phyloP scores from a whole-genome alignment of 108 stramenopile species.

The Cyclotella baltica region DNA sequence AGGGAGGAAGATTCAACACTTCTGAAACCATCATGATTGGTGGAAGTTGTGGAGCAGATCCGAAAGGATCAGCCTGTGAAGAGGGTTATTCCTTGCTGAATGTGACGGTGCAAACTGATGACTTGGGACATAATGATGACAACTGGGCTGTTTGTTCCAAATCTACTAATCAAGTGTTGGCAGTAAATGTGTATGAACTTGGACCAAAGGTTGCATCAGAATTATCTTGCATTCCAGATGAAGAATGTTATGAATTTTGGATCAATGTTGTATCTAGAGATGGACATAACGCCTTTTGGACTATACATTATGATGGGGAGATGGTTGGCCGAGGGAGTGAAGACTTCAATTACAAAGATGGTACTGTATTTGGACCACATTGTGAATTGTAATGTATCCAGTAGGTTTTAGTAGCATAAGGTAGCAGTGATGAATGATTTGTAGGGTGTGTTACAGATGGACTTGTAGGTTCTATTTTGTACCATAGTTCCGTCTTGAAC shows the following conservation, averaged over 20 bases:
- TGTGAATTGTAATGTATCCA: too few relatives aligned
- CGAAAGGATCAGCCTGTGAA: background rate
- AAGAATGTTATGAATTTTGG: background rate
- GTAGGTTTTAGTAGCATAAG: too few relatives aligned
- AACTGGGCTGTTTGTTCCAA: background rate
- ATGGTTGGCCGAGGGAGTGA: background rate
- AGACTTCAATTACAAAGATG: background rate
- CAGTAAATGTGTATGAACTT: background rate
- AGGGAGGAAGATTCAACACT: conserved; percentile 5
- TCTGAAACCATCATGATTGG: conserved; percentile 11
- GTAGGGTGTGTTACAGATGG: too few relatives aligned
- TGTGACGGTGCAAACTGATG: conserved; percentile 9
- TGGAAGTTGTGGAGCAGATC: conserved; percentile 5
- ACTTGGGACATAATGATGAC: background rate
- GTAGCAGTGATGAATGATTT: too few relatives aligned
- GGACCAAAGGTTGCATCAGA: background rate
- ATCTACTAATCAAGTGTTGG: background rate
- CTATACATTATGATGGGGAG: background rate
- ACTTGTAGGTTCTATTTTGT: too few relatives aligned
- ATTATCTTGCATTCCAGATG: background rate
- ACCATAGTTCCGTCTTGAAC: too few relatives aligned
- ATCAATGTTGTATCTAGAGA: background rate
- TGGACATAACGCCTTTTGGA: background rate
- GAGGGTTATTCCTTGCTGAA: background rate
- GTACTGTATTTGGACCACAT: background rate